phyloP scores from a whole-genome alignment of 768 basidiomycete genomes.

The Mycena maculata region DNA sequence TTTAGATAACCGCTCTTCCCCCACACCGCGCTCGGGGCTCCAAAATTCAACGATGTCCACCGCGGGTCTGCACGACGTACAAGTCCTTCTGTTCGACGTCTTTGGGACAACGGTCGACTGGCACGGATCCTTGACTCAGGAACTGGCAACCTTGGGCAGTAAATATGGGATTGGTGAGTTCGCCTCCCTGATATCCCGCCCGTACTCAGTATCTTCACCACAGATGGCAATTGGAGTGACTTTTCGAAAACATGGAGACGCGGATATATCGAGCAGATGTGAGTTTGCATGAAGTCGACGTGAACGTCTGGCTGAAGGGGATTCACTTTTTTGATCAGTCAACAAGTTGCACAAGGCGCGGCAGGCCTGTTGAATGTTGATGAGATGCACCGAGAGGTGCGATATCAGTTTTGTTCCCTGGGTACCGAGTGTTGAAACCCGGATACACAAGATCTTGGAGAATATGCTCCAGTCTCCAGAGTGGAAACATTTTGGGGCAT shows the following conservation, averaged over 20 bases:
- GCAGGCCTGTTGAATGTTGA: conserved; percentile 64
- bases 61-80: conserved; percentile 39
- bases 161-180: conserved; percentile 43
- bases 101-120: conserved; percentile 65
- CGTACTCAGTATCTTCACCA: not conserved
- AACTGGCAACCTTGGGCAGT: conserved; percentile 44
- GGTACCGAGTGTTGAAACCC: not conserved
- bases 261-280: conserved; percentile 62
- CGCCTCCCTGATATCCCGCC: not conserved
- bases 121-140: conserved; percentile 47
- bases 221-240: conserved; percentile 52
- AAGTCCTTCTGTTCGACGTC: conserved; percentile 60
- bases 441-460: conserved; percentile 61
- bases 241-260: conserved; percentile 70
- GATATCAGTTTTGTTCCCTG: conserved; percentile 1
- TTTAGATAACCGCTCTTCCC: not conserved
- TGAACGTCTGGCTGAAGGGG: too few species aligned
- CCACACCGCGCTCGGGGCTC: not conserved
- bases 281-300: conserved; percentile 37
- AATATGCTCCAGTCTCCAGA: conserved; percentile 59
- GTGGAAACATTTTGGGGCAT: conserved; percentile 60
- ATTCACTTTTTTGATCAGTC: conserved; percentile 43
- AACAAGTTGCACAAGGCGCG: conserved; percentile 55
- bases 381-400: conserved; percentile 64
- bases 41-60: not conserved